Conservation (phyloP, 2,329 filamentous ascomycete species). For the Chrysosporium keratinophilum region DNA sequence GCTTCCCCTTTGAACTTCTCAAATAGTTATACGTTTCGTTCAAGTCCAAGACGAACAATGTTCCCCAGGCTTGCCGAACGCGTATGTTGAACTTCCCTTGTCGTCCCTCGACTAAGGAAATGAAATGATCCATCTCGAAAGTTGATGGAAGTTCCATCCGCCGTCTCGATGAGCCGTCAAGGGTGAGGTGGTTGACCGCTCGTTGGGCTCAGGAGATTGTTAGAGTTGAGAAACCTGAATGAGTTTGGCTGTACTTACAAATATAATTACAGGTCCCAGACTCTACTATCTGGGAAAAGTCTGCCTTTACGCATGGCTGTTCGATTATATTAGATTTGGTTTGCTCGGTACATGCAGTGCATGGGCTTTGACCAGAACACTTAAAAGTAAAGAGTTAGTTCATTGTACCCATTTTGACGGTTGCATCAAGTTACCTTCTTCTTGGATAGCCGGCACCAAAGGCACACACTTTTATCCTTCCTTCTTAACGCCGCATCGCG, state of each 20-base stretch:
- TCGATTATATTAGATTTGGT: conserved; percentile 30
- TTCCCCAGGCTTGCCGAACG: conserved; percentile 34
- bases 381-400: conserved; percentile 17
- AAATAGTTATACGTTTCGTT: conserved; percentile 35
- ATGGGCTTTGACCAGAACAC: conserved; percentile 36
- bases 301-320: conserved; percentile 36
- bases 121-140: conserved; percentile 31
- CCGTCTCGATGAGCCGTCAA: conserved; percentile 28
- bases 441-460: conserved; percentile 37
- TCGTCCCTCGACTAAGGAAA: conserved; percentile 30
- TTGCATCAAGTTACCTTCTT: conserved; percentile 29
- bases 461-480: conserved; percentile 38
- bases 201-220: conserved; percentile 28
- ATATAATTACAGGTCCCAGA: conserved; percentile 39
- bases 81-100: conserved; percentile 37
- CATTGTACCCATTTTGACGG: not conserved
- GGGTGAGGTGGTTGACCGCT: conserved; percentile 34
- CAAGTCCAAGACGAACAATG: conserved; percentile 35
- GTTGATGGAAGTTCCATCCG: conserved; percentile 34
- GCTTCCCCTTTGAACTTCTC: conserved; percentile 30
- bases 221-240: not conserved
- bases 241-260: conserved; percentile 24
- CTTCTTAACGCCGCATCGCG: conserved; percentile 34
- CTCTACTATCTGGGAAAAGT: conserved; percentile 37
- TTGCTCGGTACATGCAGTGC: conserved; percentile 30